Conservation (phyloP, 2,329 filamentous ascomycete species). For the Triangularia setosa region DNA sequence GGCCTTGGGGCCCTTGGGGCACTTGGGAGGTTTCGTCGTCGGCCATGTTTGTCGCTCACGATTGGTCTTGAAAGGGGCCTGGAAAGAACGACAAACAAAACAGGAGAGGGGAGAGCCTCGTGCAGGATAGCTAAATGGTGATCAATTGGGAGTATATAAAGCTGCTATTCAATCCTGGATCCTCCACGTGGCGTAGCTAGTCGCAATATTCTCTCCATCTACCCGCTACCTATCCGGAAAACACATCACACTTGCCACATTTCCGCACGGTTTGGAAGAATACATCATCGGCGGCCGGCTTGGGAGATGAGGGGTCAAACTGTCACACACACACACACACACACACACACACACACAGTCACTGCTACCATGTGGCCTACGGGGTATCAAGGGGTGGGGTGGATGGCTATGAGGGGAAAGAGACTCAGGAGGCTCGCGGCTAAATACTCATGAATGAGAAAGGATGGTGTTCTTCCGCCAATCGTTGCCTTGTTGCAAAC, state of each 20-base stretch:
- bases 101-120: too few relatives aligned
- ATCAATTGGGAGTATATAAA: not conserved
- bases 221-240: not conserved
- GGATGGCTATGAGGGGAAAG: not conserved
- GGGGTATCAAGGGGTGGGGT: not conserved
- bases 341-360: too few relatives aligned
- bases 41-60: not conserved
- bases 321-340: too few relatives aligned
- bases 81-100: not conserved
- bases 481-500: not conserved
- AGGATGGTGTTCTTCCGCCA: not conserved
- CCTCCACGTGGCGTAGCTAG: not conserved
- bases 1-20: constrained; percentile 21
- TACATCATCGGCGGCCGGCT: not conserved
- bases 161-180: not conserved
- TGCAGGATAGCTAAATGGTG: not conserved
- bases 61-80: not conserved
- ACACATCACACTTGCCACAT: not conserved
- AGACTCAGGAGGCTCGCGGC: not conserved
- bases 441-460: not conserved
- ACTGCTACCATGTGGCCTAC: not conserved
- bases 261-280: not conserved
- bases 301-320: not conserved
- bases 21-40: constrained; percentile 5
- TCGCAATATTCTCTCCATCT: not conserved